A percentile compares a stretch with the other conserved stretches of the same genome.
Conservation (phyloP, 1,284 basidiomycete species). For the Termitomyces sp. region DNA sequence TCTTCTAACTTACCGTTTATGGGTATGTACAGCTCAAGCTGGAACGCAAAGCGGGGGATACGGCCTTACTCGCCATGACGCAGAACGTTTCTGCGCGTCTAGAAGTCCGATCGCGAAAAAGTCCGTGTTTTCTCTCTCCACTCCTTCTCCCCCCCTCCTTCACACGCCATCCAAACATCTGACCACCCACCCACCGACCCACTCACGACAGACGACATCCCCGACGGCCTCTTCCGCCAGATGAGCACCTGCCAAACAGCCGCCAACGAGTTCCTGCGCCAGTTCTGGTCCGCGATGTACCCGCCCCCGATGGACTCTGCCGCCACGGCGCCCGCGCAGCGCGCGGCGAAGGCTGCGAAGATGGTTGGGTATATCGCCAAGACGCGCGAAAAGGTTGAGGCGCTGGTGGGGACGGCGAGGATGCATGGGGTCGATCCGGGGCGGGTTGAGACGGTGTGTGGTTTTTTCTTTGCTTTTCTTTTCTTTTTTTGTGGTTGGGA, state of each 20-base stretch:
- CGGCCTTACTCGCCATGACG: slow-evolving; percentile 71
- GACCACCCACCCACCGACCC: too few relatives aligned
- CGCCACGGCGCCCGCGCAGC: slow-evolving; percentile 50
- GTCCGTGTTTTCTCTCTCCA: slow-evolving; percentile 42
- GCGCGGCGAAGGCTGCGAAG: slow-evolving; percentile 71
- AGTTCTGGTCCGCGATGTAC: slow-evolving; percentile 90
- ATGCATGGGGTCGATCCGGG: slow-evolving; percentile 58
- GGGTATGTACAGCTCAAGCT: slow-evolving; percentile 45
- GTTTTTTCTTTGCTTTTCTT: slow-evolving; percentile 17
- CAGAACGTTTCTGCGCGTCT: slow-evolving; percentile 66
- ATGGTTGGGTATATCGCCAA: slow-evolving; percentile 80
- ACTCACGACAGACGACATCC: slow-evolving; percentile 63
- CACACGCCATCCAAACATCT: too few relatives aligned
- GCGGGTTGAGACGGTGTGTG: slow-evolving; percentile 65
- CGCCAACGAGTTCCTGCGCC: slow-evolving; percentile 92
- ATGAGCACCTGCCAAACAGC: slow-evolving; percentile 89
- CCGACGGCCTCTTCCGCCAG: slow-evolving; percentile 71
- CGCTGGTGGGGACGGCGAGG: slow-evolving; percentile 63
- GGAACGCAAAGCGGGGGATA: slow-evolving; percentile 61
- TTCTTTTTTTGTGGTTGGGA: background rate
- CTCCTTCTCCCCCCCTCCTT: slow-evolving; percentile 1
- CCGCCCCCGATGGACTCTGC: slow-evolving; percentile 63
- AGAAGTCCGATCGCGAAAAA: slow-evolving; percentile 58
- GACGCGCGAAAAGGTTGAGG: slow-evolving; percentile 77
- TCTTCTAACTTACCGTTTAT: background rate